phyloP scores from a whole-genome alignment of 768 basidiomycete genomes.

The Tylopilus sp. region DNA sequence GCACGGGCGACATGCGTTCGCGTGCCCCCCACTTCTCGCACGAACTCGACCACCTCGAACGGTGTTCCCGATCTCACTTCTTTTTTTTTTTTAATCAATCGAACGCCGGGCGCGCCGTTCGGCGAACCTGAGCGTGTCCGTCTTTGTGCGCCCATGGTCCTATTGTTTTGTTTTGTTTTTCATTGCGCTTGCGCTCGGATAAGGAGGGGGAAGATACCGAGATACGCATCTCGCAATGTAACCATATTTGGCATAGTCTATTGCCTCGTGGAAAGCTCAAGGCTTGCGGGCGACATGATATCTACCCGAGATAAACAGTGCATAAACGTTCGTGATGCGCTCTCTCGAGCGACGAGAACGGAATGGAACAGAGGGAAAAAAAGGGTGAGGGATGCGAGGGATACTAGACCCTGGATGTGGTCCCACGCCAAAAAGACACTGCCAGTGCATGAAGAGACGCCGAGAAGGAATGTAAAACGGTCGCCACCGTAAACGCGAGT shows the following conservation, averaged over 20 bases:
- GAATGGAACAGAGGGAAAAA: not conserved
- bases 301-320: constrained; percentile 27
- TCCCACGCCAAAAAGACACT: not conserved
- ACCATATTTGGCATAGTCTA: constrained; percentile 18
- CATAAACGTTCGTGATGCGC: constrained; percentile 2
- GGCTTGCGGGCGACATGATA: constrained; percentile 12
- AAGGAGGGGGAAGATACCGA: not conserved
- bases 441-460: not conserved
- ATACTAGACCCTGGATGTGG: not conserved
- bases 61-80: not conserved
- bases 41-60: not conserved
- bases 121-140: constrained; percentile 21
- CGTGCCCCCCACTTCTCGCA: not conserved
- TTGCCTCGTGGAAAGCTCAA: constrained; percentile 30
- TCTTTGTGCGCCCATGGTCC: not conserved
- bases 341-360: not conserved
- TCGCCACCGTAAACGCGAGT: not conserved
- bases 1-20: not conserved
- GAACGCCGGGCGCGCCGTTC: not conserved
- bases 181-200: not conserved
- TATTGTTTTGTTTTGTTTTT: not conserved
- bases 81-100: not conserved
- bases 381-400: not conserved
- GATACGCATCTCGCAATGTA: constrained; percentile 17
- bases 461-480: not conserved